Base-by-base conservation (phyloP, 2,329 filamentous ascomycete genomes). In the Aschersonia sp. region DNA sequence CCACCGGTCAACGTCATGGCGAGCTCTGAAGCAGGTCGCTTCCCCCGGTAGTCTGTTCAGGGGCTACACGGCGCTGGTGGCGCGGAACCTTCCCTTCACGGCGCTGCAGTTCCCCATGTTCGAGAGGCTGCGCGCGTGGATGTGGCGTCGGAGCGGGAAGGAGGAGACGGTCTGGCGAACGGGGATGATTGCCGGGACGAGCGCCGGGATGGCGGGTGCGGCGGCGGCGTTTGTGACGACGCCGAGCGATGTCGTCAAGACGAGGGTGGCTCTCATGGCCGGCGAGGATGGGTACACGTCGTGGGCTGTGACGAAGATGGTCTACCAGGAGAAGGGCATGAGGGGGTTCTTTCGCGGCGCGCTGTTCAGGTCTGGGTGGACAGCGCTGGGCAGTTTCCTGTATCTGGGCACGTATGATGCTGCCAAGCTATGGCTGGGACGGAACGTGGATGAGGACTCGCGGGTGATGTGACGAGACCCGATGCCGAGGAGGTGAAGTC, bases 71-170 rank as follows among this genome's bases (percentile, higher is more conserved):
- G 86, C 86, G 2, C 73, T 95, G 1, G 82, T 87, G 4, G 84
- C 85, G 2, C 73, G 89, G 2, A 95, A 95, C 60, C 63, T 95
- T 3, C 89, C 89, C 0, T 92, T 91, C 55, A 95, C 88, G 3
- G 88, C 85, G 0, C 71, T 94, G 54, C 87, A 95, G 58, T 95
- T 95, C 55, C 89, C 89, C 4, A 72, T 92, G 55, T 94, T 92
- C 58, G 89, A 95, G 67, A 69, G 77, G 44, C 57, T 88, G 47
- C 81, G 84, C 49, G 62, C 65, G 40, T 60, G 58, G 4, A 72
- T 88, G 9, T 70, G 70, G 69, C 50, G 58, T 29, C 54, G 57
- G 40, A 52, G 10, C 20, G 48, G 65, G 64, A 5, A 45, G 57
- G 60, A 46, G 47, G 51, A 29, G 46, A 32, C 32, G 2, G 58